Base-by-base conservation (phyloP, 2,329 filamentous ascomycete species). In the Didymella arachidicola region DNA sequence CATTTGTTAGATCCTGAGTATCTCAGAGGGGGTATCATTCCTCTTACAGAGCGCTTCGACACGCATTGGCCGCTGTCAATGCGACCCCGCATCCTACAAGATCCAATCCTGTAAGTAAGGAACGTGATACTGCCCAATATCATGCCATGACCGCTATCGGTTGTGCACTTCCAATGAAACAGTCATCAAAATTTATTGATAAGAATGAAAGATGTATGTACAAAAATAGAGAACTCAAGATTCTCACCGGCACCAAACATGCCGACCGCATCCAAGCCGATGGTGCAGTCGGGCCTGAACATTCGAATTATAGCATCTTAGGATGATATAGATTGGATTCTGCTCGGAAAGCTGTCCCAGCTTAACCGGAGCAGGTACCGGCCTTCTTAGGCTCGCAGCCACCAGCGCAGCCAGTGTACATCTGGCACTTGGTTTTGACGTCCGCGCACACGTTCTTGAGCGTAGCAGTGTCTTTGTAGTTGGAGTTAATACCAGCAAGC, bases 371-470 rank as follows among this genome's bases (percentile, higher is more conserved):
- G 64, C 70, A 72, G 32, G 45, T 47, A 43, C 68, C 70, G 22
- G 61, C 60, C 66, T 71, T 72, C 19, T 34, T 51, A 26, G 70
- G 70, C 65, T 72, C 69, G 42, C 66, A 70, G 39, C 70, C 65
- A 47, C 67, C 65, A 46, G 63, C 64, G 38, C 66, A 69, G n/a
- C 70, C 69, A 47, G 52, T 70, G 59, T 70, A 72, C 67, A 71
- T 71, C 61, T 68, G 64, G 55, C 69, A 72, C 44, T 64, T 65
- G 30, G 56, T 52, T 50, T 63, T 65, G 11, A 64, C 61, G 50
- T 67, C 63, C 30, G 64, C 30, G 53, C 70, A 72, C 22, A 68
- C 65, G 49, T 72, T 68, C 64, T 65, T 71, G 41, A 77, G 66
- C 16, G 32, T 36, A n/a, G 32, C 32, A n/a, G 32, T 36, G 16